Conservation (phyloP, 768 basidiomycete species). For the Psilocybe azurescens region DNA sequence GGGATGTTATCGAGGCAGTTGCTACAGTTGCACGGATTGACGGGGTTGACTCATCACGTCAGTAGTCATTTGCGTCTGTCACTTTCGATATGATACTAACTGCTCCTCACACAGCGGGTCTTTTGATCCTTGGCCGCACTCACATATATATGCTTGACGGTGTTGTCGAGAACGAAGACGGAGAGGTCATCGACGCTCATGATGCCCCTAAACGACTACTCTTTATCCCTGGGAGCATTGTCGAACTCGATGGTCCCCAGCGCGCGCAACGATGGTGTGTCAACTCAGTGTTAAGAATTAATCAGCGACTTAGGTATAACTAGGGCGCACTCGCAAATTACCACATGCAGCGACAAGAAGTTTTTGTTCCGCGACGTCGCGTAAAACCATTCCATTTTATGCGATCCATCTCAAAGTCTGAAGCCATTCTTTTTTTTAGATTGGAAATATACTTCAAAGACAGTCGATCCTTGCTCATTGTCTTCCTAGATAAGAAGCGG, state of each 20-base stretch:
- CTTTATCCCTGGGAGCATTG: constrained; percentile 83
- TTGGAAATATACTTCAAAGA: constrained; percentile 95
- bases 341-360: constrained; percentile 77
- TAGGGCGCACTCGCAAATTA: constrained; percentile 83
- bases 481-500: constrained; percentile 74
- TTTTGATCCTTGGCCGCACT: constrained; percentile 84
- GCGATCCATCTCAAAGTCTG: not conserved
- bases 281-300: not conserved
- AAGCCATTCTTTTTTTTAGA: constrained; percentile 39
- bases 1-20: constrained; percentile 88
- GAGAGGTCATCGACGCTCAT: constrained; percentile 86
- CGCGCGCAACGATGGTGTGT: constrained; percentile 82
- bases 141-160: constrained; percentile 93
- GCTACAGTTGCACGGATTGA: constrained; percentile 86
- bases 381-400: constrained; percentile 49
- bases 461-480: constrained; percentile 83
- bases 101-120: constrained; percentile 59
- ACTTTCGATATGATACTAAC: not conserved
- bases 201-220: constrained; percentile 85
- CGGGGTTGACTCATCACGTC: constrained; percentile 92
- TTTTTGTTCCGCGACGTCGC: constrained; percentile 93
- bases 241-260: constrained; percentile 81
- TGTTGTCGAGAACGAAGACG: constrained; percentile 83
- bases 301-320: constrained; percentile 5
- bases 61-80: constrained; percentile 1